Evolutionary conservation across 257 asterid species (phyloP), one percentile per base, ranked within the genome.

Genomic region (Nicotiana otophora): DNA sequence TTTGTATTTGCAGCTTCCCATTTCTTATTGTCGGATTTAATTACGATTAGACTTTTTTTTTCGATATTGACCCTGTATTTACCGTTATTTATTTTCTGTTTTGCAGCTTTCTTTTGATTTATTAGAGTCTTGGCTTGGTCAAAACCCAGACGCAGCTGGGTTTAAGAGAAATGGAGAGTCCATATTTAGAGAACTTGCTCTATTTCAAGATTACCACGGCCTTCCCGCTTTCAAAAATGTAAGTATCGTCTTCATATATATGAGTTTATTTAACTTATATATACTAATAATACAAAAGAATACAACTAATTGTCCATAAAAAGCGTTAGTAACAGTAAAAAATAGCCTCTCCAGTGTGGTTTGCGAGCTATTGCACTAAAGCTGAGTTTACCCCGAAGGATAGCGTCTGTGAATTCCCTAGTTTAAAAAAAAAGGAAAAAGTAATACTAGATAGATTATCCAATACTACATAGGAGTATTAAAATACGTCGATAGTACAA

Each of bases 171-270:
- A 61, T 79, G 82, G 82, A 61, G 61, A 61, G 46, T 61, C 82
- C 5, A 39, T 79, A 63, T 81, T 81, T 23, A 53, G 77, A 55
- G 58, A 81, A 55, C 77, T 81, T 64, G 80, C 84, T 67, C 33
- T 81, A 54, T 81, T 81, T 68, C 84, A 81, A 54, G 80, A 81
- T 31, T 81, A 81, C 20, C 55, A 81, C 12, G 84, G 84, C 12
- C 31, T 81, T 51, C 67, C 80, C 10, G 77, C 60, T 16, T 68
- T 81, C 42, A 81, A 81, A 68, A 81, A 81, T 20, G 83, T 81
- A 65, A 14, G 63, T 75, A 4, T 11, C 34, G 3, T 31, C 3
- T 8, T 1, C 0, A 42, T 42, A 1, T 42, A 7, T 0, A 42
- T 42, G 10, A 42, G 3, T 7, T 42, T 42, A 42, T 42, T 42